Evolutionary conservation across 176 grass and related monocot species (phyloP), one percentile per base, ranked within the genome.

Genomic region (Bromus sterilis): DNA sequence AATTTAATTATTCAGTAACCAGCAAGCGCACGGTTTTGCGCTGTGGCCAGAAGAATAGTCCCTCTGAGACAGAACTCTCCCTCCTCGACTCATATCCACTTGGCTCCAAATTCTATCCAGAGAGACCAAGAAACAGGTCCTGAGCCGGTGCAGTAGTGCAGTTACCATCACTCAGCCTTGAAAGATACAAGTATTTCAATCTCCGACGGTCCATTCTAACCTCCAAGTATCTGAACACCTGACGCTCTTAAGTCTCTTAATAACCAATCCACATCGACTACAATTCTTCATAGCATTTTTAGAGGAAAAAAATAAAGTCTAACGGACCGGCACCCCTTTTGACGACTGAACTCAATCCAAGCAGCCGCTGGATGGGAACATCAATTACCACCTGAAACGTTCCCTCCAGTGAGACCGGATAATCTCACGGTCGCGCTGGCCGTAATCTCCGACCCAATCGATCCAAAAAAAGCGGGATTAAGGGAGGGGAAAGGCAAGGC

Each of bases 91-190:
- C n/a, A 1, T 42, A 53, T 67, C 40, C 51, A 71, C 33, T 71
- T 85, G 71, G 63, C 64, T 42, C 33, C 51, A 36, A 56, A 44
- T 46, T 82, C 1, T 46, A 46, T 34, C 12, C 20, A 26, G 26
- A 21, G 7, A 85, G 14, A 67, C 51, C 68, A 34, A 43, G 24
- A 83, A 80, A 37, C 3, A 77, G 11, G 78, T 64, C 72, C 78
- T n/a, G 3, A 62, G 33, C 77, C 71, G 43, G 26, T 11, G 72
- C 40, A 29, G 24, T 29, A 71, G 40, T 30, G 41, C 7, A 53
- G 69, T 71, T 81, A 28, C 10, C 53, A 81, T 62, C 71, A 55
- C 62, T 35, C 62, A 44, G 31, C 29, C 57, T 4, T 66, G 30
- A 81, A 74, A 28, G 44, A 16, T 43, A 35, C n/a, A n/a, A n/a